Conservation (phyloP, 306 rosid species). For the Begonia loranthoides region DNA sequence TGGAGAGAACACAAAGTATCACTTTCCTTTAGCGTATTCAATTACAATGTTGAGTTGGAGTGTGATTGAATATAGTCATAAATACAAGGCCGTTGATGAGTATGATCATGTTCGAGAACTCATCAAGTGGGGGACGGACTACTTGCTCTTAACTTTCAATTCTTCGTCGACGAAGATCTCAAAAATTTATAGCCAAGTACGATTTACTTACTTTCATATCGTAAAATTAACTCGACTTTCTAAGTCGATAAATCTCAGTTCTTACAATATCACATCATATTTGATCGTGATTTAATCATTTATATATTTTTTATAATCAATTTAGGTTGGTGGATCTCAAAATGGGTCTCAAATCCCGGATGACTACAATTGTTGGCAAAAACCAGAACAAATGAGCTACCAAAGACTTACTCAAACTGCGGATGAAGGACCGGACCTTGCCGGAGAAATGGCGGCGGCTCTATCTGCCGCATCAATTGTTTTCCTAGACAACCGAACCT, state of each 20-base stretch:
- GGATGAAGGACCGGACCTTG: constrained; percentile 36
- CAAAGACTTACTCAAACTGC: constrained; percentile 16
- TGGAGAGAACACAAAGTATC: constrained; percentile 50
- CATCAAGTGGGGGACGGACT: constrained; percentile 64
- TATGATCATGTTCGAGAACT: constrained; percentile 27
- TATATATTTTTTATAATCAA: too few species aligned
- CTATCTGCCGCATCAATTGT: constrained; percentile 58
- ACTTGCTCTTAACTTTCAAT: constrained; percentile 46
- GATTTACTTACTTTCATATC: too few species aligned
- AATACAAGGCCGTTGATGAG: constrained; percentile 15
- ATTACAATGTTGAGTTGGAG: constrained; percentile 71
- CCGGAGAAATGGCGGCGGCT: constrained; percentile 64
- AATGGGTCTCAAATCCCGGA: constrained; percentile 32
- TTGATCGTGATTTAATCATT: too few species aligned
- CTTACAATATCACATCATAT: too few species aligned
- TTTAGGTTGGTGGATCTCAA: constrained; percentile 35
- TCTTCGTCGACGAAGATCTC: constrained; percentile 37
- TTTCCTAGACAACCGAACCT: constrained; percentile 28
- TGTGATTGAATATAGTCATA: constrained; percentile 30
- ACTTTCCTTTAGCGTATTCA: constrained; percentile 55
- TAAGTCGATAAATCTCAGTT: too few species aligned
- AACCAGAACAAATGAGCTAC: too few species aligned
- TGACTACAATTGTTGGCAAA: constrained; percentile 11
- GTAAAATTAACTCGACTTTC: too few species aligned
- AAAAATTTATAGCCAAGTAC: constrained; percentile 40